phyloP scores from a whole-genome alignment of 805 yeast genomes.

The Ogataea methylovora region DNA sequence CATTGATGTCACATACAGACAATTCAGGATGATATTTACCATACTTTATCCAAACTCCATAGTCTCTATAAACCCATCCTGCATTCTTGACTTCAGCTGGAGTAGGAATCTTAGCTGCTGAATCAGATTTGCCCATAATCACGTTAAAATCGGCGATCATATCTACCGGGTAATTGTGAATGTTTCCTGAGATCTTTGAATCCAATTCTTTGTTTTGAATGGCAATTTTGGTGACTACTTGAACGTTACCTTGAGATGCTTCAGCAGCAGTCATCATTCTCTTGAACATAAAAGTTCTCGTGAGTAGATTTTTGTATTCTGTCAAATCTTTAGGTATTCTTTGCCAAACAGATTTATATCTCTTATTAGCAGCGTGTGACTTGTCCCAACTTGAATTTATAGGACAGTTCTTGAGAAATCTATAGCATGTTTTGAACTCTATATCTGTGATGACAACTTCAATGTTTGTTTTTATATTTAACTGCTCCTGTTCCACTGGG shows the following conservation, averaged over 20 bases:
- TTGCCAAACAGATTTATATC: slow-evolving; percentile 6
- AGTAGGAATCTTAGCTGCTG: slow-evolving; percentile 5
- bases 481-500: not conserved
- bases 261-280: slow-evolving; percentile 5
- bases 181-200: slow-evolving; percentile 2
- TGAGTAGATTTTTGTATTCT: slow-evolving; percentile 7
- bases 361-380: not conserved
- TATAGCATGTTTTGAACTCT: not conserved
- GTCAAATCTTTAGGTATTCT: slow-evolving; percentile 15
- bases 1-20: slow-evolving; percentile 52
- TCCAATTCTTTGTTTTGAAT: slow-evolving; percentile 9
- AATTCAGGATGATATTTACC: slow-evolving; percentile 30
- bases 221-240: slow-evolving; percentile 5
- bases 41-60: slow-evolving; percentile 56
- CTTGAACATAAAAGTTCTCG: slow-evolving; percentile 8
- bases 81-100: slow-evolving; percentile 24
- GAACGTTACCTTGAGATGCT: slow-evolving; percentile 1
- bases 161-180: slow-evolving; percentile 4
- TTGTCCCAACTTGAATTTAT: too few species aligned
- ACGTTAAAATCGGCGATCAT: slow-evolving; percentile 5
- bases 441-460: slow-evolving; percentile 1
- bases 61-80: slow-evolving; percentile 40
- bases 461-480: not conserved
- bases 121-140: not conserved
- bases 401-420: not conserved